phyloP scores from a whole-genome alignment of 2,329 filamentous ascomycete genomes.

The Lachnellula cervina region DNA sequence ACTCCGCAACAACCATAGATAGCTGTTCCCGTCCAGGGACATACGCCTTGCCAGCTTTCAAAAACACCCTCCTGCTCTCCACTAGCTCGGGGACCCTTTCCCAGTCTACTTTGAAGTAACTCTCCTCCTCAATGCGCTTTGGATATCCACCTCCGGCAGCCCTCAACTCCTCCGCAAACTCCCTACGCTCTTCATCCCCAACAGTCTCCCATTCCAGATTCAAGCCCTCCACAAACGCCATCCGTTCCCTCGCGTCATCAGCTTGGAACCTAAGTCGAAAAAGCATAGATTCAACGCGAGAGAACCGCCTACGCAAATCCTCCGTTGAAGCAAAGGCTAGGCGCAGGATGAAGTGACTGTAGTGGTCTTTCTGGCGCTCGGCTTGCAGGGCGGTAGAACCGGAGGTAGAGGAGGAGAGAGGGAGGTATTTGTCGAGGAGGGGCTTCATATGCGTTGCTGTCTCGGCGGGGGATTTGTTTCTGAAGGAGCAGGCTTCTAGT shows the following conservation, averaged over 20 bases:
- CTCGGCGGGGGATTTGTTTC: conserved; percentile 80
- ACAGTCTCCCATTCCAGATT: conserved; percentile 83
- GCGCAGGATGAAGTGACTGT: conserved; percentile 93
- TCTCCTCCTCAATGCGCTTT: conserved; percentile 65
- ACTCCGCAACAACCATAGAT: conserved; percentile 86
- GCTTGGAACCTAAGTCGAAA: conserved; percentile 76
- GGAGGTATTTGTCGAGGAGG: conserved; percentile 81
- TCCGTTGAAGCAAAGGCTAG: conserved; percentile 90
- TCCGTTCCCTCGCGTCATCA: conserved; percentile 70
- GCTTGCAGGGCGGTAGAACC: conserved; percentile 51
- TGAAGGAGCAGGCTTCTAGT: conserved; percentile 90
- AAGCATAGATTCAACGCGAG: conserved; percentile 80
- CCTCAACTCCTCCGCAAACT: conserved; percentile 28
- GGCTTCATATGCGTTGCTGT: conserved; percentile 79
- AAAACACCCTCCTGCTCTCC: conserved; percentile 69
- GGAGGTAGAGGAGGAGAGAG: conserved; percentile 71
- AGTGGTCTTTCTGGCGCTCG: conserved; percentile 92
- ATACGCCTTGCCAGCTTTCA: conserved; percentile 81
- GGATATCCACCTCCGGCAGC: conserved; percentile 30
- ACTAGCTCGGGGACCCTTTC: conserved; percentile 86
- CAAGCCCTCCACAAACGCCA: conserved; percentile 70
- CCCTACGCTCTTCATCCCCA: conserved; percentile 67
- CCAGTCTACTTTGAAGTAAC: conserved; percentile 97
- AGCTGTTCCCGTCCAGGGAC: conserved; percentile 83
- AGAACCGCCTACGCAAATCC: conserved; percentile 81